Evolutionary conservation across 345 rosid genomes (phyloP), one percentile per base, ranked within the genome.

Genomic region (Syzygium grande): DNA sequence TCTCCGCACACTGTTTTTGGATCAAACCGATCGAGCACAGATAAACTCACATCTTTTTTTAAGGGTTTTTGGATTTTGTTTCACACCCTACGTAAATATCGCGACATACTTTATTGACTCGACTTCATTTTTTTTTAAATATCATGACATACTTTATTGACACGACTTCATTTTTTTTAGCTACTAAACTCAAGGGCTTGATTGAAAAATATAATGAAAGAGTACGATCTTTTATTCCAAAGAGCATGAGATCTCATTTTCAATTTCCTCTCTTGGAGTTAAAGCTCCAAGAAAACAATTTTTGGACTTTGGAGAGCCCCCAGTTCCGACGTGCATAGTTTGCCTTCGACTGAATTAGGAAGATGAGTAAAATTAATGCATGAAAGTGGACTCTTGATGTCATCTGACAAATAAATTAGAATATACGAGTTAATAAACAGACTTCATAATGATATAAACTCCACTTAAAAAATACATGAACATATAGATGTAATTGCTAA

Each of bases 261-360:
- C 65, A 58, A 0, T 11, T 58, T 58, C 7, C 0, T 25, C 7
- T 0, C 3, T 25, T 25, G 30, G 30, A 58, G 65, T 11, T 0
- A 2, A 43, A 29, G 65, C 29, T 58, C 65, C 65, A 58, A 58
- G 15, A 25, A 0, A 58, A 13, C 0, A 5, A 58, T 58, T 58
- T 58, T 58, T 58, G 0, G 30, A 65, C 78, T 65, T 65, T 65
- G 23, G 43, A 5, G 46, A 65, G 78, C 16, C 11, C 78, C 11
- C 0, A 43, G 5, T 65, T 30, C 78, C 3, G 5, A 65, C 0
- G 2, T 30, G 78, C 78, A 30, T 65, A 65, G 11, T 65, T 65
- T 65, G 22, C 22, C 78, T 0, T 65, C 30, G 78, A 30, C 17
- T 65, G 78, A 8, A 65, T 30, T 30, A 65, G 41, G 43, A 65